Evolutionary conservation across 1,284 basidiomycete species (phyloP).

Genomic region (Microbotryum saponariae): DNA sequence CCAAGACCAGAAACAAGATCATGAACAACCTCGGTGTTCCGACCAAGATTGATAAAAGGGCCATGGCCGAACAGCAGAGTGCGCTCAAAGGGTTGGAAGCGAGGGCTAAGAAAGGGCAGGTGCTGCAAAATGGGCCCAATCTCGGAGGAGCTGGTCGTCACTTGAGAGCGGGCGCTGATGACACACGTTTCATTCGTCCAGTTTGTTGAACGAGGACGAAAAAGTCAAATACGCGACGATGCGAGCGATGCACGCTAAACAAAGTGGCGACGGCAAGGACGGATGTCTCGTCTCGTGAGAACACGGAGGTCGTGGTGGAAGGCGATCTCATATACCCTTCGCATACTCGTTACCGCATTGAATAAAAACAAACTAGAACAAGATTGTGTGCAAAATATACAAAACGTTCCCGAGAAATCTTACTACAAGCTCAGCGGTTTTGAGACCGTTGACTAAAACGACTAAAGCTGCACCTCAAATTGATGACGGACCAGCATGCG

Average conservation of each 20-base stretch:
- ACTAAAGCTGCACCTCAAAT: too few species aligned
- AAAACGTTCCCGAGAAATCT: too few species aligned
- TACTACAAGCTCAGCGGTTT: too few species aligned
- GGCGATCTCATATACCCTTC: too few species aligned
- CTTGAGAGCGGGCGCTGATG: background rate
- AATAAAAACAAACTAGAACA: too few species aligned
- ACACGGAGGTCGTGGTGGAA: too few species aligned
- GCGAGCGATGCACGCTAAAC: slow-evolving; percentile 25
- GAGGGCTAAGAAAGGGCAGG: slow-evolving; percentile 32
- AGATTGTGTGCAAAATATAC: too few species aligned
- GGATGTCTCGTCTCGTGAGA: background rate
- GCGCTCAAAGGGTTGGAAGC: slow-evolving; percentile 27
- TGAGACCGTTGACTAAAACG: too few species aligned
- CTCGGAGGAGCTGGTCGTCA: background rate
- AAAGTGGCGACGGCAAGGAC: background rate
- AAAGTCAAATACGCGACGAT: slow-evolving; percentile 30
- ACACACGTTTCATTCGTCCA: background rate
- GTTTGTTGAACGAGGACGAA: slow-evolving; percentile 29
- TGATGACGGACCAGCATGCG: too few species aligned
- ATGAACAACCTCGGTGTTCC: background rate
- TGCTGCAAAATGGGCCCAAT: background rate
- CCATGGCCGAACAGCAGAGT: slow-evolving; percentile 22
- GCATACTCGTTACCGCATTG: too few species aligned
- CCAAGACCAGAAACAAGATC: background rate
- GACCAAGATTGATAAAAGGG: slow-evolving; percentile 18